phyloP scores from a whole-genome alignment of 1,284 basidiomycete genomes.

The Puccinia hordei region DNA sequence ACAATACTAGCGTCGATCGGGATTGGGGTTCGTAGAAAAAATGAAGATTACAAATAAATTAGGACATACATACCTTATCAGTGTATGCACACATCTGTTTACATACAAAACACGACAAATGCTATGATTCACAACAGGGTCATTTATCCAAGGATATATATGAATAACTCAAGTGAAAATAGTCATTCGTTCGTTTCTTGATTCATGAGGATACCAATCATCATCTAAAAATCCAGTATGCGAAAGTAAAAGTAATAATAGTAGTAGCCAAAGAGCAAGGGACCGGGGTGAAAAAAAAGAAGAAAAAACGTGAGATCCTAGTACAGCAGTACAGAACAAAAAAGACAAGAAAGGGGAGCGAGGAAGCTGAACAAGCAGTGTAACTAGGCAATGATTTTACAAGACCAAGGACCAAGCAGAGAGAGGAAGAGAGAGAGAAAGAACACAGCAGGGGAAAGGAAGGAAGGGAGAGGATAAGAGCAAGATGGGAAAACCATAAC shows the following conservation, averaged over 20 bases:
- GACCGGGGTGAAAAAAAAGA: not conserved
- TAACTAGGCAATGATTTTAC: not conserved
- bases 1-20: too few relatives aligned
- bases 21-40: too few relatives aligned
- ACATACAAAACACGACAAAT: too few relatives aligned
- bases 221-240: not conserved
- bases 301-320: not conserved
- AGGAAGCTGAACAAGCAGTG: not conserved
- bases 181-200: not conserved
- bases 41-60: too few relatives aligned
- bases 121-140: too few relatives aligned
- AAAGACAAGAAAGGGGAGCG: not conserved
- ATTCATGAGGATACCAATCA: not conserved
- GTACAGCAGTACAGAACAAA: not conserved
- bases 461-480: not conserved
- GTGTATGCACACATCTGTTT: too few relatives aligned
- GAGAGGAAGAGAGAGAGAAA: not conserved
- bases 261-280: not conserved
- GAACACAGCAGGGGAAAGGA: too few relatives aligned
- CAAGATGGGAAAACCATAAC: too few relatives aligned
- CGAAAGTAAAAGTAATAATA: not conserved
- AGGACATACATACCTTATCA: too few relatives aligned
- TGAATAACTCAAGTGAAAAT: not conserved
- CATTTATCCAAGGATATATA: not conserved
- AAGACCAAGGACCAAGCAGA: not conserved